Base-by-base conservation (phyloP, 768 basidiomycete genomes). In the Tulasnella sp. region DNA sequence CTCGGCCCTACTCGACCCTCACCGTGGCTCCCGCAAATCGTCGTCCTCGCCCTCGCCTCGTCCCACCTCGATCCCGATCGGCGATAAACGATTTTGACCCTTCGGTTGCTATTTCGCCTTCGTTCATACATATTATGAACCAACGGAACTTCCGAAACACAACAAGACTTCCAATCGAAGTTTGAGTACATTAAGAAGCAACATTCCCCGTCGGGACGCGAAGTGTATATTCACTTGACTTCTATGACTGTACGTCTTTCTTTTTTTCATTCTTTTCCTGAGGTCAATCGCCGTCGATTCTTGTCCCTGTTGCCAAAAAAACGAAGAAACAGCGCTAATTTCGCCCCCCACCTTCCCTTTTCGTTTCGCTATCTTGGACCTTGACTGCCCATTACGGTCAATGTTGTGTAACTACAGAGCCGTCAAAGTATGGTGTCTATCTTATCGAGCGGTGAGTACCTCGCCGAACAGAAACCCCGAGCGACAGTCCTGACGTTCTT, bases 151-250 rank as follows among this genome's bases (percentile, higher is more conserved):
- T 49, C 49, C 17, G 17, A 45, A 15, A 45, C 15, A 15, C 42
- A 49, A 72, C 29, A 36, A 76, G 75, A 76, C 67, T 69, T 76
- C 40, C 38, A 36, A n/a, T 68, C 75, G 34, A 76, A 76, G 52
- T 76, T 76, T 34, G 75, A 76, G 25, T 38, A 68, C 52, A 37
- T 69, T 38, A 76, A 76, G 67, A 68, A 71, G 69, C 67, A 68
- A 15, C 75, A 76, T 19, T 68, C 75, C 29, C 58, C 58, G 19
- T 67, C 75, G 34, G 39, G n/a, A 25, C 67, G 75, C 12, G 75
- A 76, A 19, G 67, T 76, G 29, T 76, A 42, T 70, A 68, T 68
- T 34, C 67, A 76, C 52, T 49, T 76, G 29, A 76, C 75, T 36
- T 40, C 58, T 12, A 67, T 76, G 38, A 76, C 75, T 15, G 75